Percentiles rank a stretch among this genome's conserved stretches.
Conservation (phyloP, 257 asterid genomes). For the Primulina eburnea region DNA sequence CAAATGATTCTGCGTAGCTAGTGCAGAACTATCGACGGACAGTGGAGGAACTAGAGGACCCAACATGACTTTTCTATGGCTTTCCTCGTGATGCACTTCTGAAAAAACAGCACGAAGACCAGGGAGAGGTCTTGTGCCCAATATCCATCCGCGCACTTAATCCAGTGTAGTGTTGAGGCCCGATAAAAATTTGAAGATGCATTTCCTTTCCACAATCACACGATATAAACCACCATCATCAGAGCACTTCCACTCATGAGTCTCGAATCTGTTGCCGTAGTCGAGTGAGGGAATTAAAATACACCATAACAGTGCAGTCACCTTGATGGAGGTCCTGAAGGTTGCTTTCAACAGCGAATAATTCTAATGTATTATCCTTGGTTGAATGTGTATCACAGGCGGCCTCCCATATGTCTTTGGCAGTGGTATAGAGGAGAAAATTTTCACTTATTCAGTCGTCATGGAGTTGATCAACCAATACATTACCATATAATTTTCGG, state of each 20-base stretch:
- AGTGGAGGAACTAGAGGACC: neutral
- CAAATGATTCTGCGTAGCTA: too few species aligned
- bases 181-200: neutral
- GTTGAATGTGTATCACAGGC: neutral
- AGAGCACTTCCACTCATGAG: conserved; percentile 2
- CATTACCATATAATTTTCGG: neutral
- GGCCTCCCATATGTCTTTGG: neutral
- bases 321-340: neutral
- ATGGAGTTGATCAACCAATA: neutral
- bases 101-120: too few species aligned
- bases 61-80: neutral
- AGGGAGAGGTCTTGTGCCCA: neutral
- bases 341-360: neutral
- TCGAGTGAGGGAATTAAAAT: neutral
- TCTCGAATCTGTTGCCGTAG: neutral
- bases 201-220: neutral
- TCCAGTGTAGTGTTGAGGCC: neutral
- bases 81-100: neutral
- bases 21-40: too few species aligned
- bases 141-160: conserved; percentile 1
- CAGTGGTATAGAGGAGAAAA: neutral
- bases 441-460: neutral
- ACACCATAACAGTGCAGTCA: neutral
- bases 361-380: neutral
- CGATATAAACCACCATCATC: neutral